Evolutionary conservation across 2,329 filamentous ascomycete genomes (phyloP).

Genomic region (Didymella glomerata): DNA sequence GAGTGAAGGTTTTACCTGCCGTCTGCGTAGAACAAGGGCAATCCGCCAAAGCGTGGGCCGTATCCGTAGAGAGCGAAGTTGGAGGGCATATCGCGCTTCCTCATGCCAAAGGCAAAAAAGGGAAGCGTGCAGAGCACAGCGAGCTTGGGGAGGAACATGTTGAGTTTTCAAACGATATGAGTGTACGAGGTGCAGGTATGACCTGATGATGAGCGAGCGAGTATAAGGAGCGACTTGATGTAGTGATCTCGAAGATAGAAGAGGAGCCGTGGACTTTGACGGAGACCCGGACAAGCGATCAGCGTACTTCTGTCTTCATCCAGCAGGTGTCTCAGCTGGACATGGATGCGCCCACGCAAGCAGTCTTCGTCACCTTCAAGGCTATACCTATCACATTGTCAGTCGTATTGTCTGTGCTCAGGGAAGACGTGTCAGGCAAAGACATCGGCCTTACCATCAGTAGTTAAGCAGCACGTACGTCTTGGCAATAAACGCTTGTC

Average conservation of each 20-base stretch:
- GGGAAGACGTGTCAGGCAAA: background rate
- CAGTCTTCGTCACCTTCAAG: constrained; percentile 19
- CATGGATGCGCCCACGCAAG: constrained; percentile 14
- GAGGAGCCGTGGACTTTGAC: background rate
- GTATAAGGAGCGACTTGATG: constrained; percentile 1
- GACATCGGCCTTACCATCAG: background rate
- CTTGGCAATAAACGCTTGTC: background rate
- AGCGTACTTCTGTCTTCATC: constrained; percentile 11
- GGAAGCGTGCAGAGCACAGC: constrained; percentile 26
- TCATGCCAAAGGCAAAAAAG: constrained; percentile 23
- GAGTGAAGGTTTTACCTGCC: constrained; percentile 15
- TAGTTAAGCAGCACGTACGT: background rate
- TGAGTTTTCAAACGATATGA: background rate
- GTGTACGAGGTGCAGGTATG: background rate
- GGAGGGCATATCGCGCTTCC: constrained; percentile 20
- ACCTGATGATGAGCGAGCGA: background rate
- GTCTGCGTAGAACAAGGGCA: constrained; percentile 31
- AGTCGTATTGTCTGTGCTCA: background rate
- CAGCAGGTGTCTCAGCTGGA: background rate
- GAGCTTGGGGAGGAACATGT: constrained; percentile 16
- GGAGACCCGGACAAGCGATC: constrained; percentile 1
- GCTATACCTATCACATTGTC: background rate
- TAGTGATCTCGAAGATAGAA: background rate
- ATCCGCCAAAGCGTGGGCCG: constrained; percentile 26
- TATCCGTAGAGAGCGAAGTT: constrained; percentile 31